Evolutionary conservation across 495 filamentous ascomycete genomes (phyloP).

Genomic region (Beverwykella pulmonaria): DNA sequence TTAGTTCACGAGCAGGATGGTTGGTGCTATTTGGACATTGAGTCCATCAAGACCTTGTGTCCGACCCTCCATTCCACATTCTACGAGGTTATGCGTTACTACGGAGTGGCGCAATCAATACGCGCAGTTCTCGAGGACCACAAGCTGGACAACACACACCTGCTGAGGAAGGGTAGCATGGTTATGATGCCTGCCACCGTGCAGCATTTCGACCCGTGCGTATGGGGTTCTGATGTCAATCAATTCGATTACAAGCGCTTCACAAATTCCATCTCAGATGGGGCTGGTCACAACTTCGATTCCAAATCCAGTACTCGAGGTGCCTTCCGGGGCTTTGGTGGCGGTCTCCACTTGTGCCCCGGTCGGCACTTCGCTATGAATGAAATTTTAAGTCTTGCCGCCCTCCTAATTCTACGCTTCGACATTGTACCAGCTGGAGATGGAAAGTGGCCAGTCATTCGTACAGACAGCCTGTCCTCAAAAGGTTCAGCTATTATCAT

Average conservation of each 20-base stretch:
- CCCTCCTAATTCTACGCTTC: conserved; percentile 49
- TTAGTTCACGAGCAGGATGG: conserved; percentile 7
- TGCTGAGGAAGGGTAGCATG: conserved; percentile 15
- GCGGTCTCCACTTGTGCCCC: conserved; percentile 50
- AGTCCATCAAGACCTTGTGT: conserved; percentile 2
- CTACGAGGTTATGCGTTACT: conserved; percentile 12
- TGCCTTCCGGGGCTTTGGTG: conserved; percentile 49
- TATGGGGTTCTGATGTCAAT: conserved; percentile 16
- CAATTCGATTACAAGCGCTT: conserved; percentile 14
- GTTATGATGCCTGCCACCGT: conserved; percentile 9
- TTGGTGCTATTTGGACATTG: not conserved
- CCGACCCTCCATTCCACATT: conserved; percentile 14
- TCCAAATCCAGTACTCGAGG: not conserved
- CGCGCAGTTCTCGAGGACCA: conserved; percentile 10
- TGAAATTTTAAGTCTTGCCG: conserved; percentile 47
- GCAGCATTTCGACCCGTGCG: conserved; percentile 6
- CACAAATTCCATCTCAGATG: conserved; percentile 1
- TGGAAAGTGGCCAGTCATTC: conserved; percentile 1
- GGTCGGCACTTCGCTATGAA: conserved; percentile 52
- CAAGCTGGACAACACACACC: conserved; percentile 3
- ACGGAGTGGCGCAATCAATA: not conserved
- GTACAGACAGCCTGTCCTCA: not conserved
- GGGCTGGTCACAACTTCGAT: not conserved
- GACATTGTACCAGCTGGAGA: conserved; percentile 45
- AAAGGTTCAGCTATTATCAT: conserved; percentile 2